Evolutionary conservation across 1,284 basidiomycete genomes (phyloP).

Genomic region (Ceratobasidium theobromae): DNA sequence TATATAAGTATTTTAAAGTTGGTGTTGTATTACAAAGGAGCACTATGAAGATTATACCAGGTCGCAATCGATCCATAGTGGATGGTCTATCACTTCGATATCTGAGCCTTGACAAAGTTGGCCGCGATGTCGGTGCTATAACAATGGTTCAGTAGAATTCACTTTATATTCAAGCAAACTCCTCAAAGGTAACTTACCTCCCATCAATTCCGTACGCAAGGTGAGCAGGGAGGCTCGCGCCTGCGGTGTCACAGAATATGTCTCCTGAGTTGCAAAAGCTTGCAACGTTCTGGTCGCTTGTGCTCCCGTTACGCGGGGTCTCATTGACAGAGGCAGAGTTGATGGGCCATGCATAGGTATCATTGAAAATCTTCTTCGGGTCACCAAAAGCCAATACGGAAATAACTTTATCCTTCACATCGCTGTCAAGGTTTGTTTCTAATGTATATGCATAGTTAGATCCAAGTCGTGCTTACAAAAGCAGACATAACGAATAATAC

Average conservation of each 20-base stretch:
- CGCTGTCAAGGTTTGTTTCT: background rate
- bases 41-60: too few species aligned
- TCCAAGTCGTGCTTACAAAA: too few species aligned
- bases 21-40: too few species aligned
- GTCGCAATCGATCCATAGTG: too few species aligned
- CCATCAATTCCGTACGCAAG: background rate
- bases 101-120: too few species aligned
- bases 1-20: too few species aligned
- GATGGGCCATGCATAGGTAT: background rate
- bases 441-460: background rate
- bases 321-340: background rate
- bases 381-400: slow-evolving; percentile 12
- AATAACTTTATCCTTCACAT: background rate
- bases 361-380: background rate
- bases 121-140: too few species aligned
- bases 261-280: slow-evolving; percentile 8
- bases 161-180: too few species aligned
- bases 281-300: background rate
- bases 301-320: background rate
- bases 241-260: background rate
- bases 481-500: background rate
- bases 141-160: too few species aligned
- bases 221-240: background rate
- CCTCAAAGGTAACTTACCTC: too few species aligned
- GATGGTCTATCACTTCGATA: too few species aligned